Base-by-base conservation (phyloP, 2,329 filamentous ascomycete genomes). In the Phialophora macrospora region DNA sequence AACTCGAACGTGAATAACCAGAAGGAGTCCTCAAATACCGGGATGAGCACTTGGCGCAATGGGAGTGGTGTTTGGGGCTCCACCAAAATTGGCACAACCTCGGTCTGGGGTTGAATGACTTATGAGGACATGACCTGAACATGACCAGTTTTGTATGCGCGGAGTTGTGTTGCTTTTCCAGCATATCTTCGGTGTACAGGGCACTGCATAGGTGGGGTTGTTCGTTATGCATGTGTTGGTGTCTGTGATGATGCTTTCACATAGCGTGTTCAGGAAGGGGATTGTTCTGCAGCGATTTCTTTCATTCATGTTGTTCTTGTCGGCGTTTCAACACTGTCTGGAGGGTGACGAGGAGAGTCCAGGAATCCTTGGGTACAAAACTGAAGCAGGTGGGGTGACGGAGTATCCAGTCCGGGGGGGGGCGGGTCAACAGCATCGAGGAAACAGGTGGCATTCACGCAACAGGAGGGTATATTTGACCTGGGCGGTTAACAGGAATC, bases 31-130 rank as follows among this genome's bases (percentile, higher is more conserved):
- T 74, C 79, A 22, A 74, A 72, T 59, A 74, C 76, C 48, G 78
- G 80, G 48, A 77, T 79, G 32, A 83, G 89, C 20, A 87, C 88
- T 66, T 97, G 93, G 93, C 88, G 90, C 62, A 89, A 88, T 75
- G 90, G 90, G 71, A 89, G 88, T 70, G 90, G 88, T 46, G 91
- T 94, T 54, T 97, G 93, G 93, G 91, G 92, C 66, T 89, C 88
- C 74, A 91, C 88, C 70, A 87, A 88, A 58, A 87, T 96, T 68
- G 91, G 93, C 70, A 92, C 96, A 77, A 93, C 93, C 70, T 96
- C 92, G 70, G 94, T 97, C 72, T 98, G 93, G 93, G 93, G 93
- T 73, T 97, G 88, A 73, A 63, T 60, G 64, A 70, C 20, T 63
- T 59, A 68, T 26, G 60, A 67, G 44, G 64, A 64, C 55, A 70